Evolutionary conservation across 2,329 filamentous ascomycete species (phyloP).

Genomic region (Pseudocercospora fuligena): DNA sequence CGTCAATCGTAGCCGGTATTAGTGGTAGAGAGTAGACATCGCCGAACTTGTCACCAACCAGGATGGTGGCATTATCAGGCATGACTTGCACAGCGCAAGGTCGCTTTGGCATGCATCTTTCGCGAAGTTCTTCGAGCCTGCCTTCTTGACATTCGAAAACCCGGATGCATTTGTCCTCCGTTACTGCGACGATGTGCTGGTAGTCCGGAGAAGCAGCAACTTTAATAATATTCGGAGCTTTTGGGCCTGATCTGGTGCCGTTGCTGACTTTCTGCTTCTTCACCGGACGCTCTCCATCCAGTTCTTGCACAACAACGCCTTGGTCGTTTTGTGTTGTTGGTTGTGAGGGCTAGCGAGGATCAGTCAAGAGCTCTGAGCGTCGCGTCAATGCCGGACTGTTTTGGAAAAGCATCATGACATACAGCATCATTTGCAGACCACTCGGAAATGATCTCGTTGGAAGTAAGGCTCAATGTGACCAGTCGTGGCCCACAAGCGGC

Average conservation of each 20-base stretch:
- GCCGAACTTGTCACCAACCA: constrained; percentile 93
- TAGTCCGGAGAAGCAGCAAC: constrained; percentile 68
- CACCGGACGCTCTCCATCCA: constrained; percentile 32
- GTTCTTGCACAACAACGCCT: constrained; percentile 16
- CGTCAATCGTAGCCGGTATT: constrained; percentile 48
- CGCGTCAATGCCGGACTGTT: not conserved
- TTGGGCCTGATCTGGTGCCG: constrained; percentile 41
- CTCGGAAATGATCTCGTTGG: constrained; percentile 62
- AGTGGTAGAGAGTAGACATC: constrained; percentile 91
- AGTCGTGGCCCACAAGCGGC: constrained; percentile 76
- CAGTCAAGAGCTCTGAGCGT: not conserved
- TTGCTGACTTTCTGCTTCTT: constrained; percentile 42
- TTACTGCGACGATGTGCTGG: constrained; percentile 74
- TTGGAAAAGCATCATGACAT: not conserved
- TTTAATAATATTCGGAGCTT: constrained; percentile 68
- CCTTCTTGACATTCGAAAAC: constrained; percentile 75
- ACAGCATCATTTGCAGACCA: constrained; percentile 56
- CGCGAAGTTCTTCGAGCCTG: constrained; percentile 68
- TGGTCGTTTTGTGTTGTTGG: not conserved
- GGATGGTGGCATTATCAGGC: constrained; percentile 70
- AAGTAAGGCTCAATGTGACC: constrained; percentile 66
- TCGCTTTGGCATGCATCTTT: constrained; percentile 86
- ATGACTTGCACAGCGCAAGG: constrained; percentile 77
- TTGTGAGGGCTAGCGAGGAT: not conserved
- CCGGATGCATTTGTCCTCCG: constrained; percentile 88